These are phyloP conservation scores for Pichia rugopelliculosa DNA, from an alignment of 805 yeast genomes.

Conservation along the genomic window DNA sequence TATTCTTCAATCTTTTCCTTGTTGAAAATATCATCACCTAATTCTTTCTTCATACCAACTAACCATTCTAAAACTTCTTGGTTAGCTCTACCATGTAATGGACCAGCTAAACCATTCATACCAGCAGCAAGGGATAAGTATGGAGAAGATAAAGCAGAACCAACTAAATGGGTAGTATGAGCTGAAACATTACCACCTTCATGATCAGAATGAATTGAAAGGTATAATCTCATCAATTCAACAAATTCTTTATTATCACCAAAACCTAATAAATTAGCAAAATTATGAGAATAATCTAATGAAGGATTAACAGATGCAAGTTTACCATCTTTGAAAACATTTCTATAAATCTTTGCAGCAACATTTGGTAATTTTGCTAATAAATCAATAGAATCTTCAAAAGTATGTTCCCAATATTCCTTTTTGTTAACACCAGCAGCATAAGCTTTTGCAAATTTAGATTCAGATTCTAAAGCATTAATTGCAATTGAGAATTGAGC, in stretches of 20 bases:
- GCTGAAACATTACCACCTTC: conserved; percentile 90
- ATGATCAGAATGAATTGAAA: conserved; percentile 80
- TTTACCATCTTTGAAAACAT: conserved; percentile 77
- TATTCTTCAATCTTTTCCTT: conserved; percentile 64
- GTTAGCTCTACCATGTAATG: conserved; percentile 81
- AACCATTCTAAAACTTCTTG: conserved; percentile 84
- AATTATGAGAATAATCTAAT: conserved; percentile 61
- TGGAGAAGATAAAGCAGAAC: conserved; percentile 76
- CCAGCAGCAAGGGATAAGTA: conserved; percentile 76
- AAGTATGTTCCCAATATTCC: conserved; percentile 80
- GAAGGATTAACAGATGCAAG: conserved; percentile 41
- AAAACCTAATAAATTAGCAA: conserved; percentile 51
- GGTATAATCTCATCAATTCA: conserved; percentile 73
- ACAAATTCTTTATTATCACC: conserved; percentile 61
- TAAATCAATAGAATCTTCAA: conserved; percentile 72
- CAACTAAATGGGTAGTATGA: conserved; percentile 79
- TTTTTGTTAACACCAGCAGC: conserved; percentile 76
- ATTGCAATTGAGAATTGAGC: conserved; percentile 83
- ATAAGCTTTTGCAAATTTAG: conserved; percentile 78
- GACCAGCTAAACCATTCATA: conserved; percentile 80
- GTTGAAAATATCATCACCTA: conserved; percentile 59
- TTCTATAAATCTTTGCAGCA: conserved; percentile 79
- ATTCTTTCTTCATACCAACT: conserved; percentile 54
- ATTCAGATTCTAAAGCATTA: conserved; percentile 74
- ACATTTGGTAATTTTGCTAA: conserved; percentile 77